Evolutionary conservation across 768 basidiomycete genomes (phyloP).

Genomic region (Leucogyrophana mollusca): DNA sequence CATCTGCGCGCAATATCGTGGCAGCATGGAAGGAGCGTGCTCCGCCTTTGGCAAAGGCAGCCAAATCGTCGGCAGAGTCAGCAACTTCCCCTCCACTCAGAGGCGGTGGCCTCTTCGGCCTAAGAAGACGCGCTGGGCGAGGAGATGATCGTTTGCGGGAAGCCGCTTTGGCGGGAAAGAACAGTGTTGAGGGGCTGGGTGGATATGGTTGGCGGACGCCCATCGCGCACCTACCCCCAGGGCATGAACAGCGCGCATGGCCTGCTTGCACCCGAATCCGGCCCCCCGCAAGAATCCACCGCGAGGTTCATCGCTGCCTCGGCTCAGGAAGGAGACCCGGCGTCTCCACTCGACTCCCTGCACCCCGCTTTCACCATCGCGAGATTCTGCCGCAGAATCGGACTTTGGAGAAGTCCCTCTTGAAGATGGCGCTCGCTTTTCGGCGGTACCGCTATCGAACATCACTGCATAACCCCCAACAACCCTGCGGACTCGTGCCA

Average conservation of each 20-base stretch:
- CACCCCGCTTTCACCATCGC: no score
- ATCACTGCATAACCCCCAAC: no score
- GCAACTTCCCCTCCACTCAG: slow-evolving; percentile 35
- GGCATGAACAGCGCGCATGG: slow-evolving; percentile 32
- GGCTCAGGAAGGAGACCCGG: no score
- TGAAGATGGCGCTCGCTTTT: no score
- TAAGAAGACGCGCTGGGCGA: slow-evolving; percentile 30
- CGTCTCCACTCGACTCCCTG: no score
- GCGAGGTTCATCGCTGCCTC: no score
- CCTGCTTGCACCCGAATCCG: slow-evolving; percentile 24
- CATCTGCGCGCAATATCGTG: slow-evolving; percentile 68
- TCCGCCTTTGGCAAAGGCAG: slow-evolving; percentile 17
- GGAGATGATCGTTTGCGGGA: slow-evolving; percentile 14
- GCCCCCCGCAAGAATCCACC: neutral
- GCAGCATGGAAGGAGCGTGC: slow-evolving; percentile 72
- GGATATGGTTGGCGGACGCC: slow-evolving; percentile 21
- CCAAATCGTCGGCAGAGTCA: slow-evolving; percentile 37
- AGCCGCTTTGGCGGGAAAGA: slow-evolving; percentile 8
- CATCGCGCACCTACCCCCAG: slow-evolving; percentile 27
- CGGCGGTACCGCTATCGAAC: no score
- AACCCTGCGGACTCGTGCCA: no score
- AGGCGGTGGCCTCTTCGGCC: slow-evolving; percentile 31
- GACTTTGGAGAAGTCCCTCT: no score
- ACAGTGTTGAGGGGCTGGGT: slow-evolving; percentile 9
- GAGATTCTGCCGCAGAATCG: no score